phyloP scores from a whole-genome alignment of 306 rosid genomes.

The Citrullus mucosospermus region DNA sequence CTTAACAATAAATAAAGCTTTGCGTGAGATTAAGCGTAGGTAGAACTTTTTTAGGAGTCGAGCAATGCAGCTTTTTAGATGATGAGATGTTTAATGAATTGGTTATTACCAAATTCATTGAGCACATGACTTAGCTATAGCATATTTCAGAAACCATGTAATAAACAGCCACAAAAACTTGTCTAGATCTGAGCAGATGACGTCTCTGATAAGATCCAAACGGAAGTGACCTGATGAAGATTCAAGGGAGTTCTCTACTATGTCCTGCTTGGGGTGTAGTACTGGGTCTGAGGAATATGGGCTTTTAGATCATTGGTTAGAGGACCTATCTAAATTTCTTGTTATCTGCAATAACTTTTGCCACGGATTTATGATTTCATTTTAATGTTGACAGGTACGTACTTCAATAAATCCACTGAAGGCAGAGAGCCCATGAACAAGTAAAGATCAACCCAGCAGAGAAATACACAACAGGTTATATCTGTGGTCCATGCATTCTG shows the following conservation, averaged over 20 bases:
- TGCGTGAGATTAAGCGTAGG: background rate
- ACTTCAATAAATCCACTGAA: background rate
- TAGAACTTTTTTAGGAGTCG: background rate
- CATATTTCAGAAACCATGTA: background rate
- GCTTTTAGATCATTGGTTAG: background rate
- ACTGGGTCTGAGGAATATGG: background rate
- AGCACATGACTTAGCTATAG: background rate
- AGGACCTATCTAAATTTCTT: background rate
- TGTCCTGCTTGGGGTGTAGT: background rate
- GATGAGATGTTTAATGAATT: background rate
- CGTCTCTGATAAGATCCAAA: background rate
- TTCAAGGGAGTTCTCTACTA: background rate
- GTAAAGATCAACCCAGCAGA: background rate
- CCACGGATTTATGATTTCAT: background rate
- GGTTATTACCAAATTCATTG: background rate
- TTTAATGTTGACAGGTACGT: background rate
- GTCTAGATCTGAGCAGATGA: background rate
- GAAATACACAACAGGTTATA: background rate
- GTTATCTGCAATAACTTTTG: background rate
- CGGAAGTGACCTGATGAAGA: background rate
- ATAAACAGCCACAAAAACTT: background rate
- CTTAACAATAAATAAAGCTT: background rate
- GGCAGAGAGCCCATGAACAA: background rate
- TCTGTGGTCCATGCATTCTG: conserved; percentile 2
- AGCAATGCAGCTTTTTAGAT: background rate